Evolutionary conservation across 1,284 basidiomycete genomes (phyloP).

Genomic region (Trametes sp.): DNA sequence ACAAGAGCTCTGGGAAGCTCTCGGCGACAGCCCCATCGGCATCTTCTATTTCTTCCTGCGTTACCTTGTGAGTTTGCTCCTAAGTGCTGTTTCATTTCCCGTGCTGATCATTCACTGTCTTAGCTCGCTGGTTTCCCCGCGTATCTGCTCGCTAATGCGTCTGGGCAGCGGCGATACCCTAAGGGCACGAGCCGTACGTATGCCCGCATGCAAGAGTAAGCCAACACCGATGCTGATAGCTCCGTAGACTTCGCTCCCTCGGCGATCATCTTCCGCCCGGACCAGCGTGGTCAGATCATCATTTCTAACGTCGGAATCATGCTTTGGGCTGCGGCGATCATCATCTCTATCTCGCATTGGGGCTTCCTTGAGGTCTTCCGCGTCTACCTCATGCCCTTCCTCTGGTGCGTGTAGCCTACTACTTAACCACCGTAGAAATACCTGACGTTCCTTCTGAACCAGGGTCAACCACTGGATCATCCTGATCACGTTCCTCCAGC

Average conservation of each 20-base stretch:
- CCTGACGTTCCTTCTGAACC: background rate
- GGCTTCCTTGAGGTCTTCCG: slow-evolving; percentile 83
- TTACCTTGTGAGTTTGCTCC: slow-evolving; percentile 65
- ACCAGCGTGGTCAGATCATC: slow-evolving; percentile 84
- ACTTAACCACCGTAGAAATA: background rate
- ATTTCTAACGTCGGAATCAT: slow-evolving; percentile 87
- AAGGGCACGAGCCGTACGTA: slow-evolving; percentile 81
- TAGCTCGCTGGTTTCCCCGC: slow-evolving; percentile 77
- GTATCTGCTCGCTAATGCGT: slow-evolving; percentile 88
- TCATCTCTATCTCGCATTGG: slow-evolving; percentile 65
- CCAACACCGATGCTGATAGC: slow-evolving; percentile 8
- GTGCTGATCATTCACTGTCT: background rate
- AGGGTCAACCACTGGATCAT: slow-evolving; percentile 89
- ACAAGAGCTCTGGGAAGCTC: slow-evolving; percentile 84
- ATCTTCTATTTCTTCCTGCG: slow-evolving; percentile 63
- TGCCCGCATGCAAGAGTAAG: background rate
- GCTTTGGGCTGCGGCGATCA: slow-evolving; percentile 72
- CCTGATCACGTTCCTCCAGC: slow-evolving; percentile 94
- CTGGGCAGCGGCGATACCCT: slow-evolving; percentile 90
- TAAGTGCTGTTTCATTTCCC: background rate
- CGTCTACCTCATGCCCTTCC: slow-evolving; percentile 89
- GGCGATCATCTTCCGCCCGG: slow-evolving; percentile 86
- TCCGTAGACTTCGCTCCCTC: slow-evolving; percentile 81
- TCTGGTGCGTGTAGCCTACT: slow-evolving; percentile 62
- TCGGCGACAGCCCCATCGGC: slow-evolving; percentile 95